Conservation (phyloP, 73 alveolate species). For the Diophrys sp. region DNA sequence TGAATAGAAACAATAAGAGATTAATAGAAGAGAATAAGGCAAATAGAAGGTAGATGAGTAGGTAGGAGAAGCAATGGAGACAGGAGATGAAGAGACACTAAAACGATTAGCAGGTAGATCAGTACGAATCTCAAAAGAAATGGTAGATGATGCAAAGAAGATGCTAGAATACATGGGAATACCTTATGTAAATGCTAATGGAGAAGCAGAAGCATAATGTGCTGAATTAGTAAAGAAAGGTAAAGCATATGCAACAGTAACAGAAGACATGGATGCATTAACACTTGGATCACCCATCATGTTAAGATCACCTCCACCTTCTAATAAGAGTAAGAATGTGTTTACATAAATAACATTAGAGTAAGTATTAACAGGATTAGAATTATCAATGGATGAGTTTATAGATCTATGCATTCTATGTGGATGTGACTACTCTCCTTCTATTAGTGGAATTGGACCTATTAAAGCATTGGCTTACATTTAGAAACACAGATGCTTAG, state of each 20-base stretch:
- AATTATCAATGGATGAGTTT: constrained; percentile 78
- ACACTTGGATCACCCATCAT: constrained; percentile 81
- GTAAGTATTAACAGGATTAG: constrained; percentile 74
- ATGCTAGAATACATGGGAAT: constrained; percentile 75
- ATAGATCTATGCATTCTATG: constrained; percentile 92
- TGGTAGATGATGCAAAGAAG: constrained; percentile 91
- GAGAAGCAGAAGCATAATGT: constrained; percentile 97
- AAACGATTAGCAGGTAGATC: constrained; percentile 72
- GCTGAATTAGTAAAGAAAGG: constrained; percentile 82
- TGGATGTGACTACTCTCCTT: constrained; percentile 83
- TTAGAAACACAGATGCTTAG: constrained; percentile 67
- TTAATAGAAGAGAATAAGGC: constrained; percentile 51
- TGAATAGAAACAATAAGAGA: constrained; percentile 40
- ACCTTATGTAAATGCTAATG: constrained; percentile 89
- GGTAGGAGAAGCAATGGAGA: constrained; percentile 74
- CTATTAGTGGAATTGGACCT: no score
- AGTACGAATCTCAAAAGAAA: constrained; percentile 67
- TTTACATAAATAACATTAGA: constrained; percentile 71
- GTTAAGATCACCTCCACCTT: constrained; percentile 86
- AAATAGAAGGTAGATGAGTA: constrained; percentile 82
- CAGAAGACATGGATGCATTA: constrained; percentile 95
- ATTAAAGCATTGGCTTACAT: constrained; percentile 75
- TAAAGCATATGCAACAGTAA: constrained; percentile 82
- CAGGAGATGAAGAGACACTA: constrained; percentile 81
- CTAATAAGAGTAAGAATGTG: constrained; percentile 82